These are phyloP conservation scores for Lecanicillium sp. DNA, from an alignment of 2,329 filamentous ascomycete genomes.

Conservation along the genomic window DNA sequence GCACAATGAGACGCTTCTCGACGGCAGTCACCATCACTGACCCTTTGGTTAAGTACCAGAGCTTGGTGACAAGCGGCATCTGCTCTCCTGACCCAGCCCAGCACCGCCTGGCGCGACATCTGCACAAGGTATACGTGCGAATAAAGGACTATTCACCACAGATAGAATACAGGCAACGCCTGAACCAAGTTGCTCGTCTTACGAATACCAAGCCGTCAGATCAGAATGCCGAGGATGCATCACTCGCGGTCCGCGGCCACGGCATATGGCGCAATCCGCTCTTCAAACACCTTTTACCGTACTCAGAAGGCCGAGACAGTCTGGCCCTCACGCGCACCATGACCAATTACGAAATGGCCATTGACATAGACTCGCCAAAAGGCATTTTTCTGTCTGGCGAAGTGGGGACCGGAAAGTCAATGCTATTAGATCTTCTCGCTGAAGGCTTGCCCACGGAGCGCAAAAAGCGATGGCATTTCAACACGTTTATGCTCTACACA, in stretches of 20 bases:
- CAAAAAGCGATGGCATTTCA: slow-evolving; percentile 75
- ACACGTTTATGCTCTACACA: slow-evolving; percentile 76
- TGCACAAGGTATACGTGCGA: slow-evolving; percentile 67
- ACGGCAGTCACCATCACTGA: slow-evolving; percentile 57
- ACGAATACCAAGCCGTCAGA: slow-evolving; percentile 23
- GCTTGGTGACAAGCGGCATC: slow-evolving; percentile 56
- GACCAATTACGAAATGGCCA: slow-evolving; percentile 61
- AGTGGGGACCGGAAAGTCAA: slow-evolving; percentile 75
- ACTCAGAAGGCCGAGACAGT: slow-evolving; percentile 45
- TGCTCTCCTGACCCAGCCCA: slow-evolving; percentile 64
- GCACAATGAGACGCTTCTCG: slow-evolving; percentile 26
- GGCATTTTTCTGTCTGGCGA: slow-evolving; percentile 73
- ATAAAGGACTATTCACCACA: slow-evolving; percentile 73
- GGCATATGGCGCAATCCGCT: slow-evolving; percentile 51
- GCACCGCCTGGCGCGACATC: slow-evolving; percentile 64
- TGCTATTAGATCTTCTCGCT: slow-evolving; percentile 77
- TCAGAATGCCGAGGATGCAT: slow-evolving; percentile 19
- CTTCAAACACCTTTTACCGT: slow-evolving; percentile 50
- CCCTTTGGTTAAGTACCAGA: slow-evolving; percentile 67
- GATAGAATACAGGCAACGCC: slow-evolving; percentile 56
- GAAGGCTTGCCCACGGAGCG: slow-evolving; percentile 65
- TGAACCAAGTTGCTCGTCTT: slow-evolving; percentile 50
- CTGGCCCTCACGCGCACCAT: slow-evolving; percentile 61
- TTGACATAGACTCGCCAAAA: slow-evolving; percentile 62
- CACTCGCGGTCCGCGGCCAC: slow-evolving; percentile 43